phyloP scores from a whole-genome alignment of 2,329 filamentous ascomycete species.

The Stemphylium lycopersici region DNA sequence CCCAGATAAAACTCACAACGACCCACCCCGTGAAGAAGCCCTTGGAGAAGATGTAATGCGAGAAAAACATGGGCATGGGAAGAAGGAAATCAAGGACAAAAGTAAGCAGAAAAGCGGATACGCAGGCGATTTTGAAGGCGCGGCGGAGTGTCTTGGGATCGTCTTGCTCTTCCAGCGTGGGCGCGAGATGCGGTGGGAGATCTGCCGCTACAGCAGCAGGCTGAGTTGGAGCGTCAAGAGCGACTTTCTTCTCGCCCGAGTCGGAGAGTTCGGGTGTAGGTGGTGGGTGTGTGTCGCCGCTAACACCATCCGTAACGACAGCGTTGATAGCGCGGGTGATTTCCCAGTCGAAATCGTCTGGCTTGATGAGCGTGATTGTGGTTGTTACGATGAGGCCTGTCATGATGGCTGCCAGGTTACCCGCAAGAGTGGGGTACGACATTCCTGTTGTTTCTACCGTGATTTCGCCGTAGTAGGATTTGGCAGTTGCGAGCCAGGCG shows the following conservation, averaged over 20 bases:
- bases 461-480: conserved; percentile 47
- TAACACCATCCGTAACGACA: conserved; percentile 21
- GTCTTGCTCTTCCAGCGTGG: conserved; percentile 31
- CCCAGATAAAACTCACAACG: conserved; percentile 52
- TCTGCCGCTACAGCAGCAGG: conserved; percentile 4
- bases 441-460: conserved; percentile 49
- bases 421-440: conserved; percentile 49
- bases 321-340: conserved; percentile 49
- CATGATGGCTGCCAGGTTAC: conserved; percentile 46
- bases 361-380: conserved; percentile 44
- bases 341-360: conserved; percentile 49
- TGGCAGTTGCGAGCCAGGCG: conserved; percentile 47
- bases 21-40: conserved; percentile 53
- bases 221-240: neutral
- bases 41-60: conserved; percentile 49
- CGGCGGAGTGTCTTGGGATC: conserved; percentile 38
- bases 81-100: conserved; percentile 50
- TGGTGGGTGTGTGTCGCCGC: conserved; percentile 10
- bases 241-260: conserved; percentile 17
- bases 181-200: conserved; percentile 25
- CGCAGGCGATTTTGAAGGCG: conserved; percentile 48
- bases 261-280: conserved; percentile 12
- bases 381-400: conserved; percentile 43
- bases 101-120: conserved; percentile 47
- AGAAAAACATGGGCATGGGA: conserved; percentile 53